A percentile compares a stretch with the other conserved stretches of the same genome.
phyloP scores from a whole-genome alignment of 2,329 filamentous ascomycete genomes.

The Colletotrichum falcatum region DNA sequence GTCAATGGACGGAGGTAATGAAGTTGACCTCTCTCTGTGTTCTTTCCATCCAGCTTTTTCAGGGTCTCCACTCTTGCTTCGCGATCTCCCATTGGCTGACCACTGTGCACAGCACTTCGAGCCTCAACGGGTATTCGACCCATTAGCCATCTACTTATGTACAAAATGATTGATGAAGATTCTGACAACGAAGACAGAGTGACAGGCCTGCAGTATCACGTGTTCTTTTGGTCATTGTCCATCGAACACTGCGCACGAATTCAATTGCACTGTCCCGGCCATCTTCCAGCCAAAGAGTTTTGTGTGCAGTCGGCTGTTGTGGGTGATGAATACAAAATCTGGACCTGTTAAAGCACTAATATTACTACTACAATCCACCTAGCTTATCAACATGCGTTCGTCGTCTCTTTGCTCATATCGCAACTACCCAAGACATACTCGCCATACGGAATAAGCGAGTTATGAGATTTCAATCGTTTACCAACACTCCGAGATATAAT shows the following conservation, averaged over 20 bases:
- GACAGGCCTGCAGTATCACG: background rate
- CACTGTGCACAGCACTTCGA: background rate
- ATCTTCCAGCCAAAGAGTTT: background rate
- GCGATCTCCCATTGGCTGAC: conserved; percentile 4
- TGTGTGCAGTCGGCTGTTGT: background rate
- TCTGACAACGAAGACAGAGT: background rate
- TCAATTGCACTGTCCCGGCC: background rate
- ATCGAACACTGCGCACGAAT: background rate
- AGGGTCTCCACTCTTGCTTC: conserved; percentile 8
- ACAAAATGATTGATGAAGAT: background rate
- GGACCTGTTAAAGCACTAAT: background rate
- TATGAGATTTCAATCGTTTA: background rate
- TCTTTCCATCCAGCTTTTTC: conserved; percentile 18
- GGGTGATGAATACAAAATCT: background rate
- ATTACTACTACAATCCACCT: conserved; percentile 1
- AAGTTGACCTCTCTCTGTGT: background rate
- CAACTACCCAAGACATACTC: background rate
- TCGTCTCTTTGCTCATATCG: background rate
- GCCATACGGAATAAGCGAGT: background rate
- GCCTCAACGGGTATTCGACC: background rate
- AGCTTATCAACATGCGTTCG: background rate
- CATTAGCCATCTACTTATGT: background rate
- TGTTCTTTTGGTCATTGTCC: background rate
- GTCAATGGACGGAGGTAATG: background rate
- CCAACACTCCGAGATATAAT: background rate